Evolutionary conservation across 352 stramenopile genomes (phyloP).

Genomic region (Thalassiosira mediterranea): DNA sequence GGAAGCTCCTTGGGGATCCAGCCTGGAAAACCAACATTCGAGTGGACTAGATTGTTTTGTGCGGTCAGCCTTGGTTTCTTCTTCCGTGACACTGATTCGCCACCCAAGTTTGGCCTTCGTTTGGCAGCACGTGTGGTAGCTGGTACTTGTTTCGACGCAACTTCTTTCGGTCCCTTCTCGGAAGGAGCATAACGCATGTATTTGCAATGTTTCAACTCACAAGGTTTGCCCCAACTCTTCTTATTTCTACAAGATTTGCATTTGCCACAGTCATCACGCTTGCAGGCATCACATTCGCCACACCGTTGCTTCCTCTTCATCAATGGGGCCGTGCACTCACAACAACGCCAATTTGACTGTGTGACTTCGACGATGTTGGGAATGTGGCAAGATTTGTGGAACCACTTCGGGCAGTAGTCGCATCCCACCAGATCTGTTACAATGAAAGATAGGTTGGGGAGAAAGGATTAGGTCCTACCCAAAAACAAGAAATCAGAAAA

Average conservation of each 20-base stretch:
- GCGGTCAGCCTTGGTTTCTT: too few relatives aligned
- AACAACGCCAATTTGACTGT: constrained; percentile 8
- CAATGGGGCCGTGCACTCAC: constrained; percentile 1
- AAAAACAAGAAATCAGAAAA: too few relatives aligned
- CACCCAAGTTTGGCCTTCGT: too few relatives aligned
- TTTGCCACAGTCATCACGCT: constrained; percentile 8
- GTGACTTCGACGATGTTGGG: constrained; percentile 5
- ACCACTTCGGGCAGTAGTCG: constrained; percentile 21
- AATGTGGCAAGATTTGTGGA: constrained; percentile 20
- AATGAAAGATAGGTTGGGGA: too few relatives aligned
- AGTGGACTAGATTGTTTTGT: too few relatives aligned
- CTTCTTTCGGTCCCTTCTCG: too few relatives aligned
- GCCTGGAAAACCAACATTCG: too few relatives aligned
- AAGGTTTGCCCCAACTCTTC: background rate
- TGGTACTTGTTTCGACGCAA: too few relatives aligned
- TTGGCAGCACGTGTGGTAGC: too few relatives aligned
- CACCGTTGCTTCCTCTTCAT: constrained; percentile 10
- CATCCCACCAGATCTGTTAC: constrained; percentile 15
- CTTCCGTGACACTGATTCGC: too few relatives aligned
- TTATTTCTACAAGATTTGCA: constrained; percentile 8
- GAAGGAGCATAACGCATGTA: constrained; percentile 19
- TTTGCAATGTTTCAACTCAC: constrained; percentile 8
- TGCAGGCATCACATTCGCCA: constrained; percentile 9
- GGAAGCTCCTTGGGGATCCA: too few relatives aligned
- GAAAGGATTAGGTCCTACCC: too few relatives aligned